Evolutionary conservation across 371 early-diverging fungal genomes (phyloP).

Genomic region (Agmasoma carcini): DNA sequence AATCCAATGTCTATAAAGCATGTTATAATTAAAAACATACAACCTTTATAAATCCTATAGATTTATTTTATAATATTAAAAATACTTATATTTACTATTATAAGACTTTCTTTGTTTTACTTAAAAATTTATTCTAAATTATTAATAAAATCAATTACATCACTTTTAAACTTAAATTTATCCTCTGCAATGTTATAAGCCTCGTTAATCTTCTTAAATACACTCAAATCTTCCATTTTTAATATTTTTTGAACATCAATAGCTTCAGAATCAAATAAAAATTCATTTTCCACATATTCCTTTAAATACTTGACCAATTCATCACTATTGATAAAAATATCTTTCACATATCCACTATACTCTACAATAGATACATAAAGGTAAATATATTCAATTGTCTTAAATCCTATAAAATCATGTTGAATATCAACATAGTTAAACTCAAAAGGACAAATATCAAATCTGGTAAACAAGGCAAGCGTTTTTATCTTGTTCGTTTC

Average conservation of each 20-base stretch:
- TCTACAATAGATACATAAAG: conserved; percentile 31
- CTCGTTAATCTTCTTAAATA: conserved; percentile 15
- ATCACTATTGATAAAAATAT: conserved; percentile 19
- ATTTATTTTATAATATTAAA: no score
- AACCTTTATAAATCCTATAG: no score
- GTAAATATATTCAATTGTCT: conserved; percentile 21
- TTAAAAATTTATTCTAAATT: conserved; percentile 9
- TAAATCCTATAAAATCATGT: conserved; percentile 7
- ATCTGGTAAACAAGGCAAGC: conserved; percentile 20
- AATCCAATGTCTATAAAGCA: no score
- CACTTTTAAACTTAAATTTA: conserved; percentile 20
- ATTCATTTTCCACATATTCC: conserved; percentile 6
- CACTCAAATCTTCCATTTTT: not conserved
- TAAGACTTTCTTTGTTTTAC: conserved; percentile 7
- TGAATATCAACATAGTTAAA: conserved; percentile 7
- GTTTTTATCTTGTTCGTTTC: conserved; percentile 4
- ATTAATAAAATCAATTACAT: conserved; percentile 28
- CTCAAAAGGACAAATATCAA: conserved; percentile 1
- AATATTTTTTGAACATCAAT: not conserved
- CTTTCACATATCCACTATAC: not conserved
- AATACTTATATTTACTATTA: not conserved
- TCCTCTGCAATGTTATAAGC: conserved; percentile 10
- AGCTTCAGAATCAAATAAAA: not conserved
- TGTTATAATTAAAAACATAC: no score
- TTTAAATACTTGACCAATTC: conserved; percentile 10